Evolutionary conservation across 108 stramenopile species (phyloP).

Genomic region (Asterionellopsis glacialis): DNA sequence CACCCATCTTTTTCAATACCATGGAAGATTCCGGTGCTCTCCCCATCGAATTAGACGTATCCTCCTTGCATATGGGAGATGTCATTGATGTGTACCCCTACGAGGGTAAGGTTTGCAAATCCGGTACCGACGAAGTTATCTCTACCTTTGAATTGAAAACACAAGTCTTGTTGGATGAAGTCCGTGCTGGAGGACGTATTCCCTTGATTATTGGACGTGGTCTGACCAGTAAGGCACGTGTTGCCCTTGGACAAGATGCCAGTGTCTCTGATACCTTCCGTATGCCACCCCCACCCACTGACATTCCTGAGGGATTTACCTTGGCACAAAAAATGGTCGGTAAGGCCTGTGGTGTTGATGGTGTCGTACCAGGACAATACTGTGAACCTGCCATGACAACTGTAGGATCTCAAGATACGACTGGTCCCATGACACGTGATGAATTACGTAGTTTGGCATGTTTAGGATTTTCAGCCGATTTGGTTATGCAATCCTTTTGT

Average conservation of each 20-base stretch:
- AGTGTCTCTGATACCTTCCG: conserved; percentile 72
- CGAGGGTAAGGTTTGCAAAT: conserved; percentile 74
- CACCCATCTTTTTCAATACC: conserved; percentile 97
- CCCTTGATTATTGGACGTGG: conserved; percentile 94
- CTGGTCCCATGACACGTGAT: conserved; percentile 96
- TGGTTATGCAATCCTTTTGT: conserved; percentile 97
- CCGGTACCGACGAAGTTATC: conserved; percentile 78
- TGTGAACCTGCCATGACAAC: conserved; percentile 97
- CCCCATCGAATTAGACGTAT: conserved; percentile 91
- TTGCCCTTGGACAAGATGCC: conserved; percentile 67
- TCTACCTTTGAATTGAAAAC: conserved; percentile 88
- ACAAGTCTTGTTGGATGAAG: conserved; percentile 89
- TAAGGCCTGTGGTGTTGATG: conserved; percentile 84
- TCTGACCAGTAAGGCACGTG: conserved; percentile 86
- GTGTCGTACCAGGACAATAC: conserved; percentile 86
- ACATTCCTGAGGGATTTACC: conserved; percentile 75
- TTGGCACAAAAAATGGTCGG: conserved; percentile 97
- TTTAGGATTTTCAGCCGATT: conserved; percentile 90
- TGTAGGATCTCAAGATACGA: conserved; percentile 95
- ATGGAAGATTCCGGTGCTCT: conserved; percentile 96
- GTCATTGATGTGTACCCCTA: conserved; percentile 91
- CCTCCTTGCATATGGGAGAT: conserved; percentile 85
- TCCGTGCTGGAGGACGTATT: conserved; percentile 93
- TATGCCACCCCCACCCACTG: conserved; percentile 62
- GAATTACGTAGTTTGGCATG: conserved; percentile 91